Conservation (phyloP, 257 asterid genomes). For the Plantago elongata region DNA sequence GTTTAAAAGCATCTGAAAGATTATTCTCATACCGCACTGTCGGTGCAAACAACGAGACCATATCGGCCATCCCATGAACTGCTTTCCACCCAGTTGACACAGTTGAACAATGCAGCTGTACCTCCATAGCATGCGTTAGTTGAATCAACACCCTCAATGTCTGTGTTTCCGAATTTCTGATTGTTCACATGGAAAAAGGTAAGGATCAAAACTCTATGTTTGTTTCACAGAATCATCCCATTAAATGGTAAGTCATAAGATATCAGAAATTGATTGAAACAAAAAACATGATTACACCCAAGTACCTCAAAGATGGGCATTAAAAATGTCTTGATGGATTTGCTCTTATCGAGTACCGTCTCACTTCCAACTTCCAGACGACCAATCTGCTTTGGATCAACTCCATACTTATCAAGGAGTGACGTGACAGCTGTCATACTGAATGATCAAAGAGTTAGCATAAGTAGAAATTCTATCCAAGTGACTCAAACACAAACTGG, state of each 20-base stretch:
- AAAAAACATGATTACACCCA: constrained; percentile 5
- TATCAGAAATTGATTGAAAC: not conserved
- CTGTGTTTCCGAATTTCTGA: constrained; percentile 87
- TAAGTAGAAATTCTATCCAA: not conserved
- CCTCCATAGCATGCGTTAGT: constrained; percentile 99
- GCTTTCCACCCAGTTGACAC: constrained; percentile 98
- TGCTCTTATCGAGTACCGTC: constrained; percentile 97
- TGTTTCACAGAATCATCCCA: not conserved
- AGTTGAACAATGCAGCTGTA: constrained; percentile 92
- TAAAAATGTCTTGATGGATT: constrained; percentile 92
- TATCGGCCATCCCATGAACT: constrained; percentile 98
- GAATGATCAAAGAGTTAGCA: constrained; percentile 27
- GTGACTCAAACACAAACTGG: not conserved
- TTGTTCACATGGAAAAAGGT: constrained; percentile 21
- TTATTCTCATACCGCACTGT: constrained; percentile 77
- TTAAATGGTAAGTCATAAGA: not conserved
- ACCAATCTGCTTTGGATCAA: constrained; percentile 89
- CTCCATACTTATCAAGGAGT: constrained; percentile 75
- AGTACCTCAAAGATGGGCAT: constrained; percentile 97
- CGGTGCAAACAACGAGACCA: constrained; percentile 99
- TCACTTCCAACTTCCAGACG: constrained; percentile 98
- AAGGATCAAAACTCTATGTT: constrained; percentile 14
- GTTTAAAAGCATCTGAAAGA: constrained; percentile 5
- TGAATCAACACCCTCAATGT: constrained; percentile 98
- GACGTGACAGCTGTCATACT: constrained; percentile 95